Evolutionary conservation across 2,329 filamentous ascomycete genomes (phyloP).

Genomic region (Diaporthe australafricana): DNA sequence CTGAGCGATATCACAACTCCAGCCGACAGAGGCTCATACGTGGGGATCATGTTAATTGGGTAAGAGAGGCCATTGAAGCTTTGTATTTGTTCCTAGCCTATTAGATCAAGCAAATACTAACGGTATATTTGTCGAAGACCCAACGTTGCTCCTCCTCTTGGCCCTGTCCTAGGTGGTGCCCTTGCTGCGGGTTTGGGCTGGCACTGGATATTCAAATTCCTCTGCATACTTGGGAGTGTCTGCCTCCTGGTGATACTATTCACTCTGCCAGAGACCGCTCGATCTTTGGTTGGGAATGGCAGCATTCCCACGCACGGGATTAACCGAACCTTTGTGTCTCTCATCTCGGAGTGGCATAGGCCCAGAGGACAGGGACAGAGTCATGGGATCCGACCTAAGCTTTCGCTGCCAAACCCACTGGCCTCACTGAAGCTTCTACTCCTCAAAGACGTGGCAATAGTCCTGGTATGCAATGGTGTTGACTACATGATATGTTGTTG

Average conservation of each 20-base stretch:
- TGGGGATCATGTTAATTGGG: constrained; percentile 54
- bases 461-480: constrained; percentile 42
- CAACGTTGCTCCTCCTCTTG: constrained; percentile 47
- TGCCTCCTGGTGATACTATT: constrained; percentile 52
- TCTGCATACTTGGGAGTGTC: constrained; percentile 50
- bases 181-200: constrained; percentile 59
- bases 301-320: neutral
- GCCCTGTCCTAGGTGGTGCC: constrained; percentile 60
- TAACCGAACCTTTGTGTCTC: neutral
- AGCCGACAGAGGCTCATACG: constrained; percentile 62
- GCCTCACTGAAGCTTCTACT: constrained; percentile 32
- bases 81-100: no score
- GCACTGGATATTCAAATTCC: constrained; percentile 61
- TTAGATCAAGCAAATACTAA: neutral
- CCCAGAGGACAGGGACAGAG: neutral
- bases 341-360: neutral
- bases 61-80: neutral
- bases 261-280: constrained; percentile 51
- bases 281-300: constrained; percentile 1
- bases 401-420: constrained; percentile 19
- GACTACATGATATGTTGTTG: constrained; percentile 41
- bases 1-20: constrained; percentile 63
- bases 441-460: constrained; percentile 13
- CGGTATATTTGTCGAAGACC: constrained; percentile 40
- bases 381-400: neutral